Percentiles rank a stretch among this genome's conserved stretches.
phyloP scores from a whole-genome alignment of 2,329 filamentous ascomycete genomes.

The Stagonosporopsis vannaccii region DNA sequence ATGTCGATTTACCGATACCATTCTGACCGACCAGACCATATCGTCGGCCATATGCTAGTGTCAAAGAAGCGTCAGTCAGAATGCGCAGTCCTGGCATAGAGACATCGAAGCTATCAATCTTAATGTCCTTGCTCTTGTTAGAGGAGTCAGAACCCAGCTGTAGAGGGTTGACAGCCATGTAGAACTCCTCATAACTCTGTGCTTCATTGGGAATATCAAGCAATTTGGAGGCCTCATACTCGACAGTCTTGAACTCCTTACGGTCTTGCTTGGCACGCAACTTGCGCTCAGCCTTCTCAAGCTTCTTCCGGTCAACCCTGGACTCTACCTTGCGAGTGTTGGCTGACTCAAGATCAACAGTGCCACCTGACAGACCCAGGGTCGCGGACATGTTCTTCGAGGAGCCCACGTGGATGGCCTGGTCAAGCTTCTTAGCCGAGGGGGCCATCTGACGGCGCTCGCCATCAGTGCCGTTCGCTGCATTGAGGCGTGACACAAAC shows the following conservation, averaged over 20 bases:
- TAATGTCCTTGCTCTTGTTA: slow-evolving; percentile 97
- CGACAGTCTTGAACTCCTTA: slow-evolving; percentile 97
- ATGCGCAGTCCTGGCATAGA: slow-evolving; percentile 90
- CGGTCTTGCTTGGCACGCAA: slow-evolving; percentile 98
- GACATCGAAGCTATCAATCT: slow-evolving; percentile 94
- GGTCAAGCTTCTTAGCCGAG: slow-evolving; percentile 83
- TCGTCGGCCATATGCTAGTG: slow-evolving; percentile 87
- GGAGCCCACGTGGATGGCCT: slow-evolving; percentile 91
- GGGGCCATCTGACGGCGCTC: slow-evolving; percentile 75
- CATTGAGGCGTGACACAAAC: slow-evolving; percentile 83
- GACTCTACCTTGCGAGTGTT: slow-evolving; percentile 95
- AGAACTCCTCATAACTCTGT: slow-evolving; percentile 98
- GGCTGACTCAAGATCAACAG: slow-evolving; percentile 91
- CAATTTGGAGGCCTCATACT: slow-evolving; percentile 93
- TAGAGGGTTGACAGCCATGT: slow-evolving; percentile 98
- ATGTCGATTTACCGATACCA: slow-evolving; percentile 88
- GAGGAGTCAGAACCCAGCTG: slow-evolving; percentile 76
- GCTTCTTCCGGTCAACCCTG: slow-evolving; percentile 96
- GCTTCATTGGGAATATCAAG: slow-evolving; percentile 82
- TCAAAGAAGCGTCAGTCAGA: slow-evolving; percentile 87
- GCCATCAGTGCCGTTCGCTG: slow-evolving; percentile 71
- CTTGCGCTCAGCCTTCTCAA: slow-evolving; percentile 97
- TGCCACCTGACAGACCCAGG: slow-evolving; percentile 81
- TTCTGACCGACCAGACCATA: slow-evolving; percentile 99
- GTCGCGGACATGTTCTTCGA: slow-evolving; percentile 97